A percentile compares a stretch with the other conserved stretches of the same genome.
These are phyloP conservation scores for Xenoacremonium recifei DNA, from an alignment of 2,329 filamentous ascomycete species.

Conservation along the genomic window DNA sequence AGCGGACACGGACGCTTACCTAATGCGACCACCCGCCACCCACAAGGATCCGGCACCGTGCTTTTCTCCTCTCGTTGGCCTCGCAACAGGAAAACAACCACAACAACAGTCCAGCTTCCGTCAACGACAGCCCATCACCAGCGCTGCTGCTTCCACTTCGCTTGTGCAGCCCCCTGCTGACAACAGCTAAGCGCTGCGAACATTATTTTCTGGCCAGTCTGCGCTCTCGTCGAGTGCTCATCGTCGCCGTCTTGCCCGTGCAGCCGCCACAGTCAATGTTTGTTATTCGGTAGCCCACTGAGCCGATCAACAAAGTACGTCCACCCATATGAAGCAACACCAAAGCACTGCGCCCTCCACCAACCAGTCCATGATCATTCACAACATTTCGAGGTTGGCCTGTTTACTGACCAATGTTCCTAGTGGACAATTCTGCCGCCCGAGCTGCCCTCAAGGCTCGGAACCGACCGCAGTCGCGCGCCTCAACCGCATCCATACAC, in stretches of 20 bases:
- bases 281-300: constrained; percentile 36
- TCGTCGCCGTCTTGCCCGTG: constrained; percentile 18
- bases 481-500: constrained; percentile 56
- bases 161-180: constrained; percentile 14
- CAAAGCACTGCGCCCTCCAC: constrained; percentile 12
- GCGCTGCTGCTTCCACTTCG: constrained; percentile 26
- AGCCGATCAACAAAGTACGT: constrained; percentile 30
- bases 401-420: constrained; percentile 18
- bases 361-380: constrained; percentile 2
- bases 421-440: constrained; percentile 28
- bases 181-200: constrained; percentile 8
- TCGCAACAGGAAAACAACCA: constrained; percentile 44
- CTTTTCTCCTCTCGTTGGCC: constrained; percentile 40
- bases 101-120: constrained; percentile 33
- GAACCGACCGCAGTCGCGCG: constrained; percentile 53
- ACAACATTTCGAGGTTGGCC: no score
- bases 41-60: constrained; percentile 12
- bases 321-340: constrained; percentile 36
- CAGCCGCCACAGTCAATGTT: constrained; percentile 36
- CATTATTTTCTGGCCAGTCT: constrained; percentile 11
- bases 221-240: background rate
- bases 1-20: constrained; percentile 22
- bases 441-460: constrained; percentile 39
- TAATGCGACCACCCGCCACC: constrained; percentile 14
- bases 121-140: constrained; percentile 27